Conservation (phyloP, 257 asterid genomes). For the Solanum arcanum region DNA sequence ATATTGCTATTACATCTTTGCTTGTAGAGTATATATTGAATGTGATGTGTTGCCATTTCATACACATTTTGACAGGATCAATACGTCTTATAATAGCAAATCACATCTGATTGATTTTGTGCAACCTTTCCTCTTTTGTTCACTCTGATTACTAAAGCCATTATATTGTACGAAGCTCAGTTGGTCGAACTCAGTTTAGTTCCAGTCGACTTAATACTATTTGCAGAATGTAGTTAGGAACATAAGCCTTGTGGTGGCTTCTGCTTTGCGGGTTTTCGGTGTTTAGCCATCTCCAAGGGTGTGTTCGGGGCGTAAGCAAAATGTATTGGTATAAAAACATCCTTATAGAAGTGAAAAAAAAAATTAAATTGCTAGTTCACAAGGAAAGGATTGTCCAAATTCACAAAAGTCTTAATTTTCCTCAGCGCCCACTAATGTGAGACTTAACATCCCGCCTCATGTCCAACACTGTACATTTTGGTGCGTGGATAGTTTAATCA, state of each 20-base stretch:
- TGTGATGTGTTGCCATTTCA: background rate
- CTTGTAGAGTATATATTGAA: background rate
- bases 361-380: too few species aligned
- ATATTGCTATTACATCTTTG: background rate
- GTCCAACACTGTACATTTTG: background rate
- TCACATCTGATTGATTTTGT: background rate
- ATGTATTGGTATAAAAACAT: background rate
- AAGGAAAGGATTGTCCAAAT: background rate
- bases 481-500: background rate
- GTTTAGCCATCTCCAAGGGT: too few species aligned
- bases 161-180: background rate
- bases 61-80: background rate
- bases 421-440: background rate
- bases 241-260: background rate
- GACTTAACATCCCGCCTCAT: background rate
- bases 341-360: background rate
- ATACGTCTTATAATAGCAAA: background rate
- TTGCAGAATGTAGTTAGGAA: background rate
- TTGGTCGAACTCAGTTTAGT: background rate
- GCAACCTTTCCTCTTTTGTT: background rate
- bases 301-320: background rate
- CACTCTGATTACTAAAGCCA: background rate
- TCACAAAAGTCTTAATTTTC: too few species aligned
- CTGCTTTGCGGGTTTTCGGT: background rate
- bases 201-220: background rate